A percentile compares a stretch with the other conserved stretches of the same genome.
Conservation (phyloP, 495 filamentous ascomycete species). For the Aspergillus affinis region DNA sequence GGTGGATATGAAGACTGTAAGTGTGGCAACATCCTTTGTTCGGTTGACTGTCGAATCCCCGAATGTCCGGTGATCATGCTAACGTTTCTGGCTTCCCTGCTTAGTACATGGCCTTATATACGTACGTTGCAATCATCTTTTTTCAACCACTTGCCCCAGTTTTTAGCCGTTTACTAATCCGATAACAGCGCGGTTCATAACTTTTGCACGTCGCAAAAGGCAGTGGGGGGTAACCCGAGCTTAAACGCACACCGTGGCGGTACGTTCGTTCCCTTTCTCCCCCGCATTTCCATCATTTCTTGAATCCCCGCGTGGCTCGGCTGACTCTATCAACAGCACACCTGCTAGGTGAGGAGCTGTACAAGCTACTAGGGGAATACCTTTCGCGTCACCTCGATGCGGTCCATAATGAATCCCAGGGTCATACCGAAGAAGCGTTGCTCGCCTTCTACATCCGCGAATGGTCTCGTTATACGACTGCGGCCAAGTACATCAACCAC, state of each 20-base stretch:
- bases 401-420: conserved; percentile 66
- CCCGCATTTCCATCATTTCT: neutral
- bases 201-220: conserved; percentile 98
- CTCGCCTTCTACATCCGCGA: conserved; percentile 94
- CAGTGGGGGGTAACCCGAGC: conserved; percentile 56
- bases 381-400: conserved; percentile 69
- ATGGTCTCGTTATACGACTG: conserved; percentile 93
- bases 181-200: conserved; percentile 83
- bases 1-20: conserved; percentile 84
- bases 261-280: conserved; percentile 36
- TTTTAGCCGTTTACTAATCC: conserved; percentile 22
- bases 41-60: neutral
- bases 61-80: conserved; percentile 2
- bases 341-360: conserved; percentile 92
- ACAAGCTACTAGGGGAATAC: conserved; percentile 84
- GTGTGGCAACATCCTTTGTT: conserved; percentile 27
- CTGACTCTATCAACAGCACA: conserved; percentile 61
- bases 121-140: conserved; percentile 53
- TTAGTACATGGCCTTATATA: conserved; percentile 97
- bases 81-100: conserved; percentile 4
- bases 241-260: conserved; percentile 74
- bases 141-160: conserved; percentile 8
- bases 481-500: conserved; percentile 95
- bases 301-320: neutral
- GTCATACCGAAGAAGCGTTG: conserved; percentile 85